Percentiles rank a stretch among this genome's conserved stretches.
phyloP scores from a whole-genome alignment of 805 yeast species.

The Metschnikowia corniflorae region DNA sequence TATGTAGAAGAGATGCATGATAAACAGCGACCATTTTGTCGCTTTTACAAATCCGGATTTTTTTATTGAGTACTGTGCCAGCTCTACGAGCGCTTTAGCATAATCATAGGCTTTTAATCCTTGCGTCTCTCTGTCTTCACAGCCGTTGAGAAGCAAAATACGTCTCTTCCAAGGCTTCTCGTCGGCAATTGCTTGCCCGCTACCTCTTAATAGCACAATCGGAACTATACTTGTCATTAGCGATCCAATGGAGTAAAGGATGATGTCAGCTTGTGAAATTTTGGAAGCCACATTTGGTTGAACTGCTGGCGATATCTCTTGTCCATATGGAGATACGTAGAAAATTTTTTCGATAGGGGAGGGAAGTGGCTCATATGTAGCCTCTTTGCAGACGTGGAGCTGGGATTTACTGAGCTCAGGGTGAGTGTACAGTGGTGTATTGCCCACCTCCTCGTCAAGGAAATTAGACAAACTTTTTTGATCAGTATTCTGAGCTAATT shows the following conservation, averaged over 20 bases:
- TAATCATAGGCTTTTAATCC: slow-evolving; percentile 62
- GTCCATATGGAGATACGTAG: slow-evolving; percentile 84
- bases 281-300: slow-evolving; percentile 56
- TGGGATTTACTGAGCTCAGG: slow-evolving; percentile 77
- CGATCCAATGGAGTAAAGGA: slow-evolving; percentile 82
- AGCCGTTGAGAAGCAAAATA: slow-evolving; percentile 69
- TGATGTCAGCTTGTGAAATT: slow-evolving; percentile 47
- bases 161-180: slow-evolving; percentile 33
- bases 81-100: slow-evolving; percentile 51
- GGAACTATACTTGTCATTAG: slow-evolving; percentile 87
- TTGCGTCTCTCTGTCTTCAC: slow-evolving; percentile 73
- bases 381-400: slow-evolving; percentile 63
- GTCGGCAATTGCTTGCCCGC: slow-evolving; percentile 56
- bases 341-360: slow-evolving; percentile 71
- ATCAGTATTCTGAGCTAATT: too few species aligned
- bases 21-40: slow-evolving; percentile 41
- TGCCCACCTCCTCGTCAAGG: slow-evolving; percentile 50
- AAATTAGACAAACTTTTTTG: neutral
- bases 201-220: slow-evolving; percentile 66
- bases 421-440: slow-evolving; percentile 67
- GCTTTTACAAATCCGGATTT: slow-evolving; percentile 16
- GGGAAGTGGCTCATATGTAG: slow-evolving; percentile 53
- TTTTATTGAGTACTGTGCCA: slow-evolving; percentile 51
- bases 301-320: slow-evolving; percentile 76
- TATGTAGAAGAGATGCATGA: slow-evolving; percentile 64